Conservation (phyloP, 176 grass and related monocot genomes). For the Zizania latifolia region DNA sequence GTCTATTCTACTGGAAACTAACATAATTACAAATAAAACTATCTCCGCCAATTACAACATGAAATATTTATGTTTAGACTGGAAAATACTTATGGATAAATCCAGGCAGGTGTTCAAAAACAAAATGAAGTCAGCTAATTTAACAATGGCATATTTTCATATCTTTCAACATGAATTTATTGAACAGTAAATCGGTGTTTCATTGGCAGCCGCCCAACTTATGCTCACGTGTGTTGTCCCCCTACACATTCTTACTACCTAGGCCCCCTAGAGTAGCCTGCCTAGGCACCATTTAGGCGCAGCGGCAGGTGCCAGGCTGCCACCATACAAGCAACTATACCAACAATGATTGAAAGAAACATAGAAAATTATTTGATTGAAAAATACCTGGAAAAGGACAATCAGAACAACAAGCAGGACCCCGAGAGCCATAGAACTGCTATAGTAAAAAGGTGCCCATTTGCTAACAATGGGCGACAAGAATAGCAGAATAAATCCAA, state of each 20-base stretch:
- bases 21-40: neutral
- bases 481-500: constrained; percentile 70
- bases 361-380: neutral
- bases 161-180: neutral
- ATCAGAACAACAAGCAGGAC: constrained; percentile 82
- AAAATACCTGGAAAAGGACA: constrained; percentile 80
- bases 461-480: constrained; percentile 74
- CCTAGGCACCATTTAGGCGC: neutral
- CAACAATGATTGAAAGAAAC: neutral
- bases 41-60: neutral
- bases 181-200: neutral
- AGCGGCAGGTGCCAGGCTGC: neutral
- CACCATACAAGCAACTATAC: neutral
- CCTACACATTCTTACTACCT: too few relatives aligned
- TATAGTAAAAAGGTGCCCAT: constrained; percentile 94
- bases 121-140: neutral
- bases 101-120: neutral
- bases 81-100: neutral
- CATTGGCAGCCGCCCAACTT: neutral
- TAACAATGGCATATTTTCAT: neutral
- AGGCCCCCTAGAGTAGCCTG: too few relatives aligned
- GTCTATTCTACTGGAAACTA: neutral
- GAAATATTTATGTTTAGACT: neutral
- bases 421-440: constrained; percentile 89
- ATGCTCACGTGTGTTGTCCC: too few relatives aligned